A percentile compares a stretch with the other conserved stretches of the same genome.
Conservation (phyloP, 176 grass and related monocot genomes). For the Hordeum marinum region DNA sequence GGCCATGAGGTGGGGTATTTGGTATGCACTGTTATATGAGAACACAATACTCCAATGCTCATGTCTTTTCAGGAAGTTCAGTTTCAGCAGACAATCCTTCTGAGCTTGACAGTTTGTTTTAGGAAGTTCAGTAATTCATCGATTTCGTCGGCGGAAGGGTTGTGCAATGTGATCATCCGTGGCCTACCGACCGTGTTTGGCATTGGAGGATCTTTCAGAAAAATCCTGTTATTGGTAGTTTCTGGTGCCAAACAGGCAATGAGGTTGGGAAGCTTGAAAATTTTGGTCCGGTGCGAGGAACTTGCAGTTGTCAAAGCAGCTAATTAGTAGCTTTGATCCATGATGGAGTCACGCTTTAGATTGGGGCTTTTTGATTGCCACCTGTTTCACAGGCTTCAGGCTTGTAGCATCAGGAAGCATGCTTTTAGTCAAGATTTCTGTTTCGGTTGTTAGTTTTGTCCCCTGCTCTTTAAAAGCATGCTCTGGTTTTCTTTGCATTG, state of each 20-base stretch:
- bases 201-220: neutral
- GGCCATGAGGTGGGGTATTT: neutral
- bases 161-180: neutral
- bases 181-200: neutral
- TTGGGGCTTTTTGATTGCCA: neutral
- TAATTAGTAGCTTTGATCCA: neutral
- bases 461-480: neutral
- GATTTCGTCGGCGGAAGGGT: neutral
- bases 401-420: neutral
- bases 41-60: no score
- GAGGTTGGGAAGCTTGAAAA: neutral
- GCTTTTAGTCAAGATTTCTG: neutral
- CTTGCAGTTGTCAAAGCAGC: neutral
- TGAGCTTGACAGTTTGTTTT: conserved; percentile 5
- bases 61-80: no score
- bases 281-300: neutral
- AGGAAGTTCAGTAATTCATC: neutral
- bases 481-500: neutral
- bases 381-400: neutral
- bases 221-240: neutral
- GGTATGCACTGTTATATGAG: neutral
- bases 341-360: neutral
- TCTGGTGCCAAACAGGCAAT: neutral
- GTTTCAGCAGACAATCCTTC: no score
- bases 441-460: neutral